Base-by-base conservation (phyloP, 768 basidiomycete genomes). In the Panaeolus cyanescens region DNA sequence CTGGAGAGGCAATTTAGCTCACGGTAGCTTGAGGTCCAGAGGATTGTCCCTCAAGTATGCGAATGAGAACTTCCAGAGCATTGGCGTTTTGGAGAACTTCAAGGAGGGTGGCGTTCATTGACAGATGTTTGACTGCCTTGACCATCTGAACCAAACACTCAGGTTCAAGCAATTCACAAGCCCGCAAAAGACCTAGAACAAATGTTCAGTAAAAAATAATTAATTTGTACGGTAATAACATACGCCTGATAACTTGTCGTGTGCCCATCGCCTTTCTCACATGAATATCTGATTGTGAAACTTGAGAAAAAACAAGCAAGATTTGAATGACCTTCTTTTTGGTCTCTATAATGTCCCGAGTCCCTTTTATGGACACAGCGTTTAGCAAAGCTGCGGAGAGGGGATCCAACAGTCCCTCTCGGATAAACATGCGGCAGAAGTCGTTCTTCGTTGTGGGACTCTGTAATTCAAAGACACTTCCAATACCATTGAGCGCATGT, bases 391-490 rank as follows among this genome's bases (percentile, higher is more conserved):
- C 97, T 2, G 90, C 87, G 1, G 95, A 93, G 1, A 99, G 78
- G 0, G 97, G 96, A 65, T 97, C 96, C 50, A 97, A 80, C 3
- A 99, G 79, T 28, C 97, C 97, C 76, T 99, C 97, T 5, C 95
- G 84, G 39, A 97, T 93, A 78, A 99, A 96, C 91, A 99, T 96
- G 9, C 97, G 86, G 70, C 96, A 98, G 71, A 99, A 99, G 75
- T 99, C 97, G 70, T 97, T 98, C 74, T 97, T 94, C 10, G 96
- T 95, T 3, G 96, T 97, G 7, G 97, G 93, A 53, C 93, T 95
- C 73, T 98, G 91, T 12, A 99, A 83, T 64, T 99, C 96, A 69
- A 99, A 98, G 15, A 99, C 97, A 64, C 89, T 94, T 53, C 91
- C 89, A 55, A 99, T 95, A 8, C 96, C 96, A 62, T 96, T 93